Base-by-base conservation (phyloP, 2,329 filamentous ascomycete species). In the Immersiporthe knoxdaviesiana region DNA sequence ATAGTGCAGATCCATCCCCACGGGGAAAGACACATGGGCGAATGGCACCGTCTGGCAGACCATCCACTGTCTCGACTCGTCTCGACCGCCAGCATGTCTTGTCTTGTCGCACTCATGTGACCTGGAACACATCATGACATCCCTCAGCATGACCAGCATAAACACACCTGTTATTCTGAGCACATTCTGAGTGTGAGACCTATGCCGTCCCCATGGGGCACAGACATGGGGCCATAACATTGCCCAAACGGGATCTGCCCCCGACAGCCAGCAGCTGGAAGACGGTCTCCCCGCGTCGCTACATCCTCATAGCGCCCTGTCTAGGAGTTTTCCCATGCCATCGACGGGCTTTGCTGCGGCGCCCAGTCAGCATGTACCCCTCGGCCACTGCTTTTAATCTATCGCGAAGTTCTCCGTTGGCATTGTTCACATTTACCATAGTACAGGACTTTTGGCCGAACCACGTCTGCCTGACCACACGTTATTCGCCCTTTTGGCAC, bases 341-440 rank as follows among this genome's bases (percentile, higher is more conserved):
- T 37, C 16, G 41, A 44, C 18, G 60, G 18, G 41, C 60, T n/a
- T n/a, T 47, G 35, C 59, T 30, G n/a, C 52, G 52, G 37, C n/a
- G 44, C 50, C 64, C 68, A 68, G 41, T 70, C 61, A 62, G 35
- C 35, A 66, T n/a, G n/a, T 63, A 39, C 54, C 30, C 58, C 63
- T n/a, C 63, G 47, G 50, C n/a, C 63, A 56, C n/a, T 61, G 62
- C 68, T 50, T 56, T 35, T 41, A 47, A 47, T n/a, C 21, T 47
- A 47, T 47, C 63, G 54, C 39, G 27, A 54, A 60, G 61, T 44
- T 30, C 21, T 27, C 37, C 24, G 21, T 16, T 21, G 60, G n/a
- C 60, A 24, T n/a, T 44, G 8, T 41, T 37, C 24, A 27, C 60
- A 30, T 39, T n/a, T n/a, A n/a, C n/a, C n/a, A n/a, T n/a, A n/a